These are phyloP conservation scores for Penicillium goetzii DNA, from an alignment of 495 filamentous ascomycete species.

Conservation along the genomic window DNA sequence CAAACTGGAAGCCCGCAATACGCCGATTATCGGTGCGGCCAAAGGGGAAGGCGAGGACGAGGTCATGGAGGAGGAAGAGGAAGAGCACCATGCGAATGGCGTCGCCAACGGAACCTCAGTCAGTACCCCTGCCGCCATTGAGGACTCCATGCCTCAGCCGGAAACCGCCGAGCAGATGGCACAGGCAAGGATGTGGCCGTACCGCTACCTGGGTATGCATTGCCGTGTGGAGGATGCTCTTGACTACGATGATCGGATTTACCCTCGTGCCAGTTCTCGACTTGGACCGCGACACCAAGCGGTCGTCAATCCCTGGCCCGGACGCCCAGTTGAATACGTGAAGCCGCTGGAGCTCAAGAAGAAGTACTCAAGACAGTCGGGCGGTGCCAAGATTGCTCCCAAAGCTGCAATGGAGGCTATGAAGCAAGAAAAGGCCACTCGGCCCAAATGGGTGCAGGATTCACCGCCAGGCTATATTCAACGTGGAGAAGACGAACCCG, in stretches of 20 bases:
- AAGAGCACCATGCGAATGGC: constrained; percentile 52
- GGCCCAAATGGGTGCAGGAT: constrained; percentile 92
- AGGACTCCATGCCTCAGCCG: constrained; percentile 59
- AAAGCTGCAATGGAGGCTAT: constrained; percentile 79
- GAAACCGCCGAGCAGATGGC: constrained; percentile 89
- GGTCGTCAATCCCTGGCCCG: constrained; percentile 79
- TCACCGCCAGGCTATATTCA: constrained; percentile 83
- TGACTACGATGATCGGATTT: constrained; percentile 97
- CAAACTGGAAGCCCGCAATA: constrained; percentile 88
- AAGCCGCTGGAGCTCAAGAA: constrained; percentile 87
- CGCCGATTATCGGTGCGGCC: constrained; percentile 62
- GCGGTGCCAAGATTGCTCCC: constrained; percentile 70
- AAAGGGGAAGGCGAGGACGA: constrained; percentile 77
- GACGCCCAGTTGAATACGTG: constrained; percentile 82
- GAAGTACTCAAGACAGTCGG: constrained; percentile 62
- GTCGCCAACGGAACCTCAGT: constrained; percentile 55
- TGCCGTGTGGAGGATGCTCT: constrained; percentile 95
- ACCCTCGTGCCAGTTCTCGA: constrained; percentile 91
- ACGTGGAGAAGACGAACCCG: constrained; percentile 75
- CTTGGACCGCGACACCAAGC: constrained; percentile 93
- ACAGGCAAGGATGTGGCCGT: constrained; percentile 93
- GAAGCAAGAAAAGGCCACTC: constrained; percentile 72
- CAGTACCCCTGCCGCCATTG: constrained; percentile 61
- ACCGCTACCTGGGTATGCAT: constrained; percentile 93
- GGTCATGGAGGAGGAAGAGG: constrained; percentile 73